Percentiles rank a stretch among this genome's conserved stretches.
Conservation (phyloP, 192 early-diverging fungal species). For the Backusella tuberculispora region DNA sequence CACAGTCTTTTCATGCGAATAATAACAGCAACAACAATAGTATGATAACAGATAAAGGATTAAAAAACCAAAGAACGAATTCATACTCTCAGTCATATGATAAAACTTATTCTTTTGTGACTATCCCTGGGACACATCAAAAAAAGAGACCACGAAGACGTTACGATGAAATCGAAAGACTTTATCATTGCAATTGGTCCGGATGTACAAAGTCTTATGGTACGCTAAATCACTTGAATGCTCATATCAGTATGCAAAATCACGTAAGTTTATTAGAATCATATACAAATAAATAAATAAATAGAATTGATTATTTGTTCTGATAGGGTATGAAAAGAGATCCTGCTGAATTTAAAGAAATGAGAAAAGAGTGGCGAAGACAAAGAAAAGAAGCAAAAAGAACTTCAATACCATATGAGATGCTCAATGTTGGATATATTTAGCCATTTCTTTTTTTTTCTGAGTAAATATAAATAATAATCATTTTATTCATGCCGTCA, state of each 20-base stretch:
- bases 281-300: too few relatives aligned
- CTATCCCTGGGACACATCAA: slow-evolving; percentile 56
- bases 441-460: too few relatives aligned
- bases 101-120: slow-evolving; percentile 57
- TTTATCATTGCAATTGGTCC: slow-evolving; percentile 60
- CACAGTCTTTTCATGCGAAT: too few relatives aligned
- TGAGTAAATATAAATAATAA: too few relatives aligned
- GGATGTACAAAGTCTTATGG: slow-evolving; percentile 67
- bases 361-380: slow-evolving; percentile 58
- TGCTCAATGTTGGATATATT: too few relatives aligned
- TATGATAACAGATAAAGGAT: too few relatives aligned
- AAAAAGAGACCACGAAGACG: slow-evolving; percentile 63
- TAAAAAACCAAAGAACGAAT: too few relatives aligned
- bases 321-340: slow-evolving; percentile 35
- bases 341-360: slow-evolving; percentile 59
- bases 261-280: slow-evolving; percentile 43
- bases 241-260: slow-evolving; percentile 72
- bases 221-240: slow-evolving; percentile 70
- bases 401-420: too few relatives aligned
- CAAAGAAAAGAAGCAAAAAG: slow-evolving; percentile 48
- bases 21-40: too few relatives aligned
- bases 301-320: neutral
- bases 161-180: slow-evolving; percentile 69
- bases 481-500: too few relatives aligned
- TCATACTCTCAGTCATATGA: neutral